Base-by-base conservation (phyloP, 202 grass and related monocot species). In the Setaria viridis region DNA sequence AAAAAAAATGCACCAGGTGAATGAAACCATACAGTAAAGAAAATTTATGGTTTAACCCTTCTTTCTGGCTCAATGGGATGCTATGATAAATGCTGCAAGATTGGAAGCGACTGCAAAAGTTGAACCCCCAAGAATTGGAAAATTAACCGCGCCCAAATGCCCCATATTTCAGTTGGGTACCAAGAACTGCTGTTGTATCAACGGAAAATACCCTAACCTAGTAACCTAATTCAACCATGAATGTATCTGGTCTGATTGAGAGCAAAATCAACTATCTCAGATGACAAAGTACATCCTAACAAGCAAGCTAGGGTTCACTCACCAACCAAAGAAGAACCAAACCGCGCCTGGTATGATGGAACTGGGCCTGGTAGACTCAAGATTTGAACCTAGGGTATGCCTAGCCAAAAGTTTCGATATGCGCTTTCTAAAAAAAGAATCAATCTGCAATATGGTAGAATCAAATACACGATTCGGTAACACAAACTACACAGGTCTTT, bases 281-380 rank as follows among this genome's bases (percentile, higher is more conserved):
- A 56, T 12, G 16, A 54, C 48, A 14, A 14, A 33, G 33, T 74
- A 16, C 47, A 74, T 74, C 25, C 12, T 9, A 32, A 46, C 46
- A 7, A 72, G 45, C 8, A 64, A 78, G 58, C 41, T 78, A 78
- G 57, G 55, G 57, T 78, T 78, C 47, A 62, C 8, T 43, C 75
- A 62, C 39, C 41, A 77, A 77, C 34, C 5, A 45, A 13, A 9
- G n/a, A 60, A 60, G 37, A 78, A 78, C 4, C 13, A 47, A 21
- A 41, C 12, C 8, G 5, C 9, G 16, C 10, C 14, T 21, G 43
- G 9, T 46, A 46, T 46, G 43, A 46, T 46, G 43, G 43, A 46
- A 46, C 43, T 46, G 43, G 8, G 9, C 43, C 43, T 46, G 8
- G 43, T 0, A 46, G 43, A 46, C 43, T 46, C 39, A 46, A 10